Evolutionary conservation across 129 eudicot species (phyloP).

Genomic region (Arctium minus): DNA sequence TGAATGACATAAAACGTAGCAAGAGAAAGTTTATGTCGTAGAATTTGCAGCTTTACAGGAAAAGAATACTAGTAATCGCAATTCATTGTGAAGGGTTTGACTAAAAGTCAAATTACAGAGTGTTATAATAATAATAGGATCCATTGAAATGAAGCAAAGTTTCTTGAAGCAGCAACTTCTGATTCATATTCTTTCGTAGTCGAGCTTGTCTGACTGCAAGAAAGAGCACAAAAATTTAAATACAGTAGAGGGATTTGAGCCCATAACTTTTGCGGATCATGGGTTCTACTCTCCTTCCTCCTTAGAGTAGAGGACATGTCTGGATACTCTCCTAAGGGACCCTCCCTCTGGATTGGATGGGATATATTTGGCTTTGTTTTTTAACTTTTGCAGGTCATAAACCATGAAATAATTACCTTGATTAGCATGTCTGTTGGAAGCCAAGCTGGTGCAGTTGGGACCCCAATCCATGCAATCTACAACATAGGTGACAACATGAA

Average conservation of each 20-base stretch:
- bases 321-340: neutral
- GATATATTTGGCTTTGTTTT: neutral
- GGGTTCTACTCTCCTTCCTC: neutral
- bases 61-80: neutral
- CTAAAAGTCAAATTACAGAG: conserved; percentile 28
- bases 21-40: conserved; percentile 30
- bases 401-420: conserved; percentile 39
- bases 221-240: neutral
- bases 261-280: neutral
- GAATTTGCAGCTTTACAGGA: neutral
- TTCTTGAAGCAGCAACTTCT: conserved; percentile 14
- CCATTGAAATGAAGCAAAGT: conserved; percentile 8
- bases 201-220: conserved; percentile 79
- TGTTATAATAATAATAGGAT: neutral
- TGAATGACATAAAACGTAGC: conserved; percentile 41
- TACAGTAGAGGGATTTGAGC: neutral
- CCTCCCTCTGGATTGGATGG: neutral
- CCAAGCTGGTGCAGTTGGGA: conserved; percentile 99
- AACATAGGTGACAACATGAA: neutral
- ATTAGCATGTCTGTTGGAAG: conserved; percentile 96
- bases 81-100: conserved; percentile 20
- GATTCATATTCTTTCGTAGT: conserved; percentile 66
- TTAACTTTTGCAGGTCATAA: neutral
- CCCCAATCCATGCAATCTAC: conserved; percentile 94
- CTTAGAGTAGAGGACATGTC: neutral